Evolutionary conservation across 768 basidiomycete genomes (phyloP), one percentile per base, ranked within the genome.

Genomic region (Exidia glandulosa): DNA sequence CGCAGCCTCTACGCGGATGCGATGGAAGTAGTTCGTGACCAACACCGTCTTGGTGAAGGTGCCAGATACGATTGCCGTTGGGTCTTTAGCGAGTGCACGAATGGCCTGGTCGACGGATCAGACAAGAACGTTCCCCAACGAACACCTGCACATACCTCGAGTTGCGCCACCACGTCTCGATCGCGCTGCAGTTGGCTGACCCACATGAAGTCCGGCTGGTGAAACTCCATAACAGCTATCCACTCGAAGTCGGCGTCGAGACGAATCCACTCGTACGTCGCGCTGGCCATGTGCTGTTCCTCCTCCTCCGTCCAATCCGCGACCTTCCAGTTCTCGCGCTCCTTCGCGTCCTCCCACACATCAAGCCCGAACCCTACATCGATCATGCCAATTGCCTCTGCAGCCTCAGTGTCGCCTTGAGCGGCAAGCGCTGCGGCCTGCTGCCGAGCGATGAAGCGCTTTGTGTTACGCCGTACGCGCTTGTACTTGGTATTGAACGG

Each of bases 161-260:
- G 77, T 71, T 99, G 96, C 2, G 95, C 96, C 25, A 97, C 87
- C 36, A 99, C 94, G 73, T 99, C 96, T 62, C 93, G 78, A 72
- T 99, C 96, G 59, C 94, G 79, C 72, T 95, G 92, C 57, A 99
- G 75, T 70, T 98, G 96, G 41, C 87, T 91, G 25, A 95, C 89
- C 94, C 94, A 99, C 91, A 95, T 95, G 68, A 94, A 98, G 75
- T 94, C 94, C 47, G 91, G 92, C 74, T 97, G 93, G 57, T 94
- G 89, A 63, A 95, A 98, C 63, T 84, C 85, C 62, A 97, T 82
- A 37, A 80, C 81, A n/a, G 91, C 88, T 59, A 98, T 89, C 96
- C 96, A 99, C 74, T 99, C 96, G 71, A 96, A 94, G 70, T 99
- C 96, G 16, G 96, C 94, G 68, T 99, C 96, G 80, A 98, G 90